Conservation (phyloP, 148 eudicot genomes). For the Simmondsia chinensis region DNA sequence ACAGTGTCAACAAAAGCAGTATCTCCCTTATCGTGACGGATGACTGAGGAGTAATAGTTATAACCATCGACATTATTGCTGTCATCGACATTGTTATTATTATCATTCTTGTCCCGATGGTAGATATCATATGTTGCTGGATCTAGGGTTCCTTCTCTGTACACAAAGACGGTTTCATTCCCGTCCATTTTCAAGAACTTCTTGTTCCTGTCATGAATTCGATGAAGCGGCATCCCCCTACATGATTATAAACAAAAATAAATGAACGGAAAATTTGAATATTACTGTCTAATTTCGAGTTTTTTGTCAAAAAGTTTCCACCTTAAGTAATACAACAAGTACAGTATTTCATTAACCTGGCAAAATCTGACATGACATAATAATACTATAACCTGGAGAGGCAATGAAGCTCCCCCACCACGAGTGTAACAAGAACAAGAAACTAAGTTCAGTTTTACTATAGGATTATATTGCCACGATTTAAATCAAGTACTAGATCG, state of each 20-base stretch:
- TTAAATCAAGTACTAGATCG: too few relatives aligned
- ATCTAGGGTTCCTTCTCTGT: slow-evolving; percentile 41
- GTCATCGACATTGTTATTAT: not conserved
- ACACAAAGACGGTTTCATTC: slow-evolving; percentile 24
- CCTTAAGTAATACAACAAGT: too few relatives aligned
- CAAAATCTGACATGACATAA: too few relatives aligned
- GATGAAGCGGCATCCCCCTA: slow-evolving; percentile 44
- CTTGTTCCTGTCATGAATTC: slow-evolving; percentile 19
- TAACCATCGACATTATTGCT: not conserved
- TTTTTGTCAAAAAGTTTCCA: not conserved
- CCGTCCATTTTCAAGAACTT: slow-evolving; percentile 28
- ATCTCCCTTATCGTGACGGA: slow-evolving; percentile 20
- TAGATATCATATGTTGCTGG: slow-evolving; percentile 14
- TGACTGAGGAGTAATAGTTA: not conserved
- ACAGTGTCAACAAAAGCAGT: slow-evolving; percentile 8
- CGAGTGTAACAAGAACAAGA: too few relatives aligned
- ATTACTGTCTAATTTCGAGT: not conserved
- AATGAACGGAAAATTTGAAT: not conserved
- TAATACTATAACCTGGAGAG: too few relatives aligned
- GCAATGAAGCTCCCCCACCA: too few relatives aligned
- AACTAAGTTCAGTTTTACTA: too few relatives aligned
- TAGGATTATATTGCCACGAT: too few relatives aligned
- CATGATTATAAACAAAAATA: not conserved
- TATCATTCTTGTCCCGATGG: slow-evolving; percentile 6
- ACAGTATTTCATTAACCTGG: too few relatives aligned